These are phyloP conservation scores for Cicer yamashitae DNA, from an alignment of 306 rosid species.

Conservation along the genomic window DNA sequence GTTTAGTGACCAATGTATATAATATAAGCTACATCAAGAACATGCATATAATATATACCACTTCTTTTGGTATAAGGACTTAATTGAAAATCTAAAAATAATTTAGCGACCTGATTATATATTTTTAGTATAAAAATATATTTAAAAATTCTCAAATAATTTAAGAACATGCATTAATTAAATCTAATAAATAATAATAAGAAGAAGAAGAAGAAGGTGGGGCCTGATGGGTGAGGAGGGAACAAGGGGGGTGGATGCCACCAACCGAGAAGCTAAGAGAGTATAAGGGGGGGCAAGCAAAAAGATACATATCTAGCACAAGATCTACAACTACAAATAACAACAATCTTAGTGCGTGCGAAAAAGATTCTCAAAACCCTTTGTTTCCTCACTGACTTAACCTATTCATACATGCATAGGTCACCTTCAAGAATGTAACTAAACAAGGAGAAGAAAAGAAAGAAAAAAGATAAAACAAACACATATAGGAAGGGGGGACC, in stretches of 20 bases:
- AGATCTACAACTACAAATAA: slow-evolving; percentile 26
- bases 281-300: not conserved
- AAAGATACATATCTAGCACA: slow-evolving; percentile 5
- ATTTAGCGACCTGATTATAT: too few relatives aligned
- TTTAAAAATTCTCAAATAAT: too few relatives aligned
- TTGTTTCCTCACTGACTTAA: slow-evolving; percentile 9
- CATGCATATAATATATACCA: too few relatives aligned
- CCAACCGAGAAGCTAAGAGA: slow-evolving; percentile 33
- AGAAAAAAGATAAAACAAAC: not conserved
- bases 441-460: slow-evolving; percentile 10
- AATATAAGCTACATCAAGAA: too few relatives aligned
- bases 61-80: too few relatives aligned
- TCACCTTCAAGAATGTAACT: slow-evolving; percentile 49
- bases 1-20: too few relatives aligned
- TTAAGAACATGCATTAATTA: too few relatives aligned
- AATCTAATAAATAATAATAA: too few relatives aligned
- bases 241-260: slow-evolving; percentile 41
- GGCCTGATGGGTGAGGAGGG: slow-evolving; percentile 46
- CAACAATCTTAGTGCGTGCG: slow-evolving; percentile 24
- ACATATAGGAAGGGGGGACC: slow-evolving; percentile 24
- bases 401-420: slow-evolving; percentile 35
- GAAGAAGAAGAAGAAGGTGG: too few relatives aligned
- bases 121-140: too few relatives aligned
- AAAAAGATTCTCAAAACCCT: not conserved
- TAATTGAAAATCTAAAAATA: too few relatives aligned